phyloP scores from a whole-genome alignment of 495 filamentous ascomycete genomes.

The Aspergillus kassunensis region DNA sequence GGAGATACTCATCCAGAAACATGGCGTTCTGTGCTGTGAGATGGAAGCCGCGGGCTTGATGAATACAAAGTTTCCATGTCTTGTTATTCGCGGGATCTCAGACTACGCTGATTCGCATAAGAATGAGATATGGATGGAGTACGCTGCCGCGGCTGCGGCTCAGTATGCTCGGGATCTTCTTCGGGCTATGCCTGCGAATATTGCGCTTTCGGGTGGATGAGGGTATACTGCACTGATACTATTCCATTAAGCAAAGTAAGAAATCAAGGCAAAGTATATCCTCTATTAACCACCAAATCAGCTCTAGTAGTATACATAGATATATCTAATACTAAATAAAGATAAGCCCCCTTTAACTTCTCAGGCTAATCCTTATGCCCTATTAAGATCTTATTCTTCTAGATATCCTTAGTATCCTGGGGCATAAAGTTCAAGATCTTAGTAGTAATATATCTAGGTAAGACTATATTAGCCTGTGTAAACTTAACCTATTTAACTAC shows the following conservation, averaged over 20 bases:
- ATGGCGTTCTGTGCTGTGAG: conserved; percentile 29
- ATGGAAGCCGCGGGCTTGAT: conserved; percentile 46
- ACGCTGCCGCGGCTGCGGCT: conserved; percentile 34
- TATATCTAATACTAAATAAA: conserved; percentile 63
- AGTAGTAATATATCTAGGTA: conserved; percentile 81
- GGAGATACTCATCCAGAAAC: conserved; percentile 14
- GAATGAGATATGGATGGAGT: conserved; percentile 34
- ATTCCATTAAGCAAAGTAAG: no score
- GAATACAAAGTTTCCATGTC: conserved; percentile 32
- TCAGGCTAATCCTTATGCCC: conserved; percentile 28
- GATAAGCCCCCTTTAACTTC: conserved; percentile 70
- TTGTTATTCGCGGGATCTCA: conserved; percentile 38
- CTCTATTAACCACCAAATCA: conserved; percentile 67
- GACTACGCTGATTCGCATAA: conserved; percentile 43
- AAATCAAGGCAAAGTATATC: conserved; percentile 10
- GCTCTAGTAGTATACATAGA: conserved; percentile 71
- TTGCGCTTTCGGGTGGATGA: no score
- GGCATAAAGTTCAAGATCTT: conserved; percentile 55
- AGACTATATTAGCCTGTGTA: conserved; percentile 75
- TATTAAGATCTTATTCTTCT: conserved; percentile 75
- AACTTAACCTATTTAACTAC: conserved; percentile 87
- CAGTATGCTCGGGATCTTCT: conserved; percentile 25
- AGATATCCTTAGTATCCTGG: conserved; percentile 63
- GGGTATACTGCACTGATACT: no score
- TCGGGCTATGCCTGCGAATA: no score